Evolutionary conservation across 805 yeast genomes (phyloP).

Genomic region (Pichia nakasei): DNA sequence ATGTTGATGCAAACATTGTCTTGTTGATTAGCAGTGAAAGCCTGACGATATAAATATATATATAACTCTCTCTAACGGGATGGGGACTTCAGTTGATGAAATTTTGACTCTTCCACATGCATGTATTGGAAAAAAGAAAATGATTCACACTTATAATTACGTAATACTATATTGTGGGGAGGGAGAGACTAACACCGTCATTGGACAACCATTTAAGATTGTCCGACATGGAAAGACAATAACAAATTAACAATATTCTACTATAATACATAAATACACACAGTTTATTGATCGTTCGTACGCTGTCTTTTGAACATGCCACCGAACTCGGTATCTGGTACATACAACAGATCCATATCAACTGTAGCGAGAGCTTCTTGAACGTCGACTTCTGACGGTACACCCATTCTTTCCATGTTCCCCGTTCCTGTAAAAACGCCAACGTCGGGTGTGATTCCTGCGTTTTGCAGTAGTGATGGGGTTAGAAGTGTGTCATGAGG

Average conservation of each 20-base stretch:
- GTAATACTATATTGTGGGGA: too few relatives aligned
- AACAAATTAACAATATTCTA: too few relatives aligned
- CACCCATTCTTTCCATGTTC: background rate
- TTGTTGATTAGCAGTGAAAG: too few relatives aligned
- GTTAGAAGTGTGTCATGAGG: slow-evolving; percentile 1
- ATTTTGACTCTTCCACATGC: too few relatives aligned
- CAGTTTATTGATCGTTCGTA: slow-evolving; percentile 6
- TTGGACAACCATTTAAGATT: too few relatives aligned
- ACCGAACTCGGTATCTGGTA: slow-evolving; percentile 9
- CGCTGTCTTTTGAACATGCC: slow-evolving; percentile 7
- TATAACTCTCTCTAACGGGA: too few relatives aligned
- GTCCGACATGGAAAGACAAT: too few relatives aligned
- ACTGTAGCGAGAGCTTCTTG: background rate
- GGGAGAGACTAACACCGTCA: too few relatives aligned
- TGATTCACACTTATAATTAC: too few relatives aligned
- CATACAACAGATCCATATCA: slow-evolving; percentile 1
- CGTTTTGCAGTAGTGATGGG: background rate
- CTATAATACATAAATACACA: slow-evolving; percentile 2
- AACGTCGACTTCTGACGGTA: background rate
- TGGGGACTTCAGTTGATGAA: too few relatives aligned
- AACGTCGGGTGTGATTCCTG: slow-evolving; percentile 4
- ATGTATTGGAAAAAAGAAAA: too few relatives aligned
- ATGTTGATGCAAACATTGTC: background rate
- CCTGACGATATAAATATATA: too few relatives aligned
- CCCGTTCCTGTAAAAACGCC: background rate